phyloP scores from a whole-genome alignment of 2,329 filamentous ascomycete genomes.

The Teratosphaeria epicoccoides region DNA sequence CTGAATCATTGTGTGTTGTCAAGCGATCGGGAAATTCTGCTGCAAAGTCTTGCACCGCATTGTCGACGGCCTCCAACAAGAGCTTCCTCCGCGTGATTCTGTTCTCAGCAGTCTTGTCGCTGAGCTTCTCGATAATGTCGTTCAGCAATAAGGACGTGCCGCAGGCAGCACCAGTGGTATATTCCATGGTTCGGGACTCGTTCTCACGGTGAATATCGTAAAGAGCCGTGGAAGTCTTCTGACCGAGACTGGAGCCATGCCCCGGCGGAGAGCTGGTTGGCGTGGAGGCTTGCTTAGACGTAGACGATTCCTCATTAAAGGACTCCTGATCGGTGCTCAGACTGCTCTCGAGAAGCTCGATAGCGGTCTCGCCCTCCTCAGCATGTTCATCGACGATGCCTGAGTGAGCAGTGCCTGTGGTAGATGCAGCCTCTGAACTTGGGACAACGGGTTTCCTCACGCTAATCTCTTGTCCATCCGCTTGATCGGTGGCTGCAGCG shows the following conservation, averaged over 20 bases:
- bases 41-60: not conserved
- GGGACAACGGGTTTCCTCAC: not conserved
- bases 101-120: not conserved
- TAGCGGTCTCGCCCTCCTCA: not conserved
- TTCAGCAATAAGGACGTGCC: not conserved
- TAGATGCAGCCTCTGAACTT: not conserved
- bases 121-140: not conserved
- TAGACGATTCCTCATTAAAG: not conserved
- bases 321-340: not conserved
- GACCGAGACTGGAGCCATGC: not conserved
- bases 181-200: not conserved
- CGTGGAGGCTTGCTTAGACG: not conserved
- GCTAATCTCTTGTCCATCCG: not conserved
- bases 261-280: not conserved
- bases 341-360: not conserved
- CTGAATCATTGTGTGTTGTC: not conserved
- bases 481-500: not conserved
- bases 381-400: not conserved
- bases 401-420: not conserved
- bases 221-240: not conserved
- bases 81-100: not conserved
- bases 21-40: not conserved
- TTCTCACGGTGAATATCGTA: not conserved
- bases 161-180: not conserved
- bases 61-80: not conserved